Base-by-base conservation (phyloP, 163 green algal species). In the Prototheca cutis region DNA sequence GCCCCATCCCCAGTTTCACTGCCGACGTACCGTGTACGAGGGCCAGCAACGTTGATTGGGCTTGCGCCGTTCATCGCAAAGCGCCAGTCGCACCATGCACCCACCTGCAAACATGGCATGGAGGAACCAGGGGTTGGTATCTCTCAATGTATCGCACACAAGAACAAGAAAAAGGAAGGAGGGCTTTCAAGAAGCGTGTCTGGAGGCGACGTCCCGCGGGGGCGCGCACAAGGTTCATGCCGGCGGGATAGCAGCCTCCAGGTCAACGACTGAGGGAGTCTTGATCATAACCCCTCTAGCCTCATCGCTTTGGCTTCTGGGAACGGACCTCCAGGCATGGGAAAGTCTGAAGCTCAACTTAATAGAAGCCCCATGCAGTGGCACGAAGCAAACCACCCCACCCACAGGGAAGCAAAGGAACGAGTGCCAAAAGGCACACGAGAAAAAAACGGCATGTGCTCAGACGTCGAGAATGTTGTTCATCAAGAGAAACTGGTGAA, bases 381-480 rank as follows among this genome's bases (percentile, higher is more conserved):
- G 7, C 27, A 33, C n/a, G n/a, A n/a, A n/a, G n/a, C n/a, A n/a
- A n/a, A n/a, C n/a, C n/a, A n/a, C n/a, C n/a, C n/a, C n/a, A n/a
- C n/a, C n/a, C n/a, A n/a, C n/a, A n/a, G n/a, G n/a, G n/a, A n/a
- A n/a, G n/a, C n/a, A n/a, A n/a, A n/a, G n/a, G n/a, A n/a, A n/a
- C n/a, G n/a, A n/a, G n/a, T n/a, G n/a, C n/a, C n/a, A n/a, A n/a
- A n/a, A n/a, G n/a, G n/a, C n/a, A n/a, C n/a, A n/a, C n/a, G n/a
- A 62, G 28, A 23, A 40, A 21, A 34, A 48, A 5, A 54, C 4
- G 39, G 27, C 40, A 52, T 24, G 31, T 69, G 70, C 73, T 81
- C 73, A 80, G 73, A 74, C 70, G 79, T 66, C 70, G 71, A 81
- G 79, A 73, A 58, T 53, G 51, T 55, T 52, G 48, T n/a, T 79